These are phyloP conservation scores for Prillingera fragicola DNA, from an alignment of 1,284 basidiomycete genomes.

Conservation along the genomic window DNA sequence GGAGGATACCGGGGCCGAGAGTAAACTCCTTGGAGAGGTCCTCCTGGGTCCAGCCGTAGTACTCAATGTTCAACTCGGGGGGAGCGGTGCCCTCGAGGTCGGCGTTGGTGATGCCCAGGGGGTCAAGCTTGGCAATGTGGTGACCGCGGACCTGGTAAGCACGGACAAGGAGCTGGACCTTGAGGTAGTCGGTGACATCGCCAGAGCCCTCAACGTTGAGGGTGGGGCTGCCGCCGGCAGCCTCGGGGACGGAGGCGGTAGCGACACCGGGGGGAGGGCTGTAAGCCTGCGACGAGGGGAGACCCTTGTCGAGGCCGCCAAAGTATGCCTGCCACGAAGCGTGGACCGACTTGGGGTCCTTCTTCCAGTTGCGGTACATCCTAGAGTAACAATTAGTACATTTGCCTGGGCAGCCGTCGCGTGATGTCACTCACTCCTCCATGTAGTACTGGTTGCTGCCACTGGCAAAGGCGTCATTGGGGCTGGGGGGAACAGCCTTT, in stretches of 20 bases:
- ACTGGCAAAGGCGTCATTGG: conserved; percentile 65
- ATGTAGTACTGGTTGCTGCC: conserved; percentile 92
- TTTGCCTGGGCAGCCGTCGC: background rate
- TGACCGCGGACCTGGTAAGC: conserved; percentile 99
- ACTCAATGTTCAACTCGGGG: conserved; percentile 82
- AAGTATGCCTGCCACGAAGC: conserved; percentile 95
- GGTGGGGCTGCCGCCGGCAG: conserved; percentile 75
- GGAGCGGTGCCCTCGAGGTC: conserved; percentile 73
- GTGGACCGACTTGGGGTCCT: conserved; percentile 89
- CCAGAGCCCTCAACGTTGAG: conserved; percentile 60
- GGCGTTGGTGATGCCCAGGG: conserved; percentile 83
- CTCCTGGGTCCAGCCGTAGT: conserved; percentile 89
- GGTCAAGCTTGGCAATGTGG: conserved; percentile 91
- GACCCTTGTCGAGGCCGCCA: conserved; percentile 81
- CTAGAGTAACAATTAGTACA: background rate
- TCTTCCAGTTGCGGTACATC: conserved; percentile 86
- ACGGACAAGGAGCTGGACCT: conserved; percentile 92
- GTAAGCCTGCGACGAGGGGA: conserved; percentile 78
- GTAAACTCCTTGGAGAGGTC: conserved; percentile 93
- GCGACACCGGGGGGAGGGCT: conserved; percentile 65
- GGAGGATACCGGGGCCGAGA: conserved; percentile 91
- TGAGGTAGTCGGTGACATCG: conserved; percentile 88
- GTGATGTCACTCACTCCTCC: conserved; percentile 58
- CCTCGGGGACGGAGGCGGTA: conserved; percentile 55
- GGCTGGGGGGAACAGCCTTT: conserved; percentile 38